Percentiles rank a stretch among this genome's conserved stretches.
Evolutionary conservation across 75 land plant genomes (phyloP).

Genomic region (Pinus tabuliformis): DNA sequence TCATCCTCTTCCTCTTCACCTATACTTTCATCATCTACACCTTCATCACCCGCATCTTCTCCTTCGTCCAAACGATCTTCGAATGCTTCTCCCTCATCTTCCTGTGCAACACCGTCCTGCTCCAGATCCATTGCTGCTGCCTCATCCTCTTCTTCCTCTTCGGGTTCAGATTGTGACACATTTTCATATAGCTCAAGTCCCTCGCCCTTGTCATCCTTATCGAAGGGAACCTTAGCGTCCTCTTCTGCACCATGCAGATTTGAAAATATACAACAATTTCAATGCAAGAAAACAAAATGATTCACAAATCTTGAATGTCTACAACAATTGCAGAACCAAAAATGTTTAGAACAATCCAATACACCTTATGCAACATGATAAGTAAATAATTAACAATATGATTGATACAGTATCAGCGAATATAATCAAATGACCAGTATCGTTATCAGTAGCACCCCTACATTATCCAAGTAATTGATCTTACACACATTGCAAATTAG

Average conservation of each 20-base stretch:
- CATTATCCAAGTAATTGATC: too few species aligned
- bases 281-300: too few species aligned
- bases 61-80: slow-evolving; percentile 20
- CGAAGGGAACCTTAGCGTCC: slow-evolving; percentile 36
- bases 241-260: slow-evolving; percentile 8
- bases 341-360: too few species aligned
- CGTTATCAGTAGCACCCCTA: too few species aligned
- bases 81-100: slow-evolving; percentile 42
- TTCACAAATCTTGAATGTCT: too few species aligned
- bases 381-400: too few species aligned
- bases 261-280: too few species aligned
- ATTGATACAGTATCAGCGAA: too few species aligned
- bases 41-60: slow-evolving; percentile 34
- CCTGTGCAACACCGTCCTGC: slow-evolving; percentile 25
- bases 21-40: slow-evolving; percentile 25
- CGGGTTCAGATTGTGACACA: slow-evolving; percentile 66
- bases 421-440: too few species aligned
- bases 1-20: slow-evolving; percentile 19
- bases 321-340: too few species aligned
- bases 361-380: too few species aligned
- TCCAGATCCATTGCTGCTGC: slow-evolving; percentile 10
- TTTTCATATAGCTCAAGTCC: slow-evolving; percentile 61
- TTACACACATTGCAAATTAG: too few species aligned
- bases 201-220: slow-evolving; percentile 66
- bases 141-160: slow-evolving; percentile 15